Percentiles rank a stretch among this genome's conserved stretches.
phyloP scores from a whole-genome alignment of 2,329 filamentous ascomycete genomes.

The Lachnellula arida region DNA sequence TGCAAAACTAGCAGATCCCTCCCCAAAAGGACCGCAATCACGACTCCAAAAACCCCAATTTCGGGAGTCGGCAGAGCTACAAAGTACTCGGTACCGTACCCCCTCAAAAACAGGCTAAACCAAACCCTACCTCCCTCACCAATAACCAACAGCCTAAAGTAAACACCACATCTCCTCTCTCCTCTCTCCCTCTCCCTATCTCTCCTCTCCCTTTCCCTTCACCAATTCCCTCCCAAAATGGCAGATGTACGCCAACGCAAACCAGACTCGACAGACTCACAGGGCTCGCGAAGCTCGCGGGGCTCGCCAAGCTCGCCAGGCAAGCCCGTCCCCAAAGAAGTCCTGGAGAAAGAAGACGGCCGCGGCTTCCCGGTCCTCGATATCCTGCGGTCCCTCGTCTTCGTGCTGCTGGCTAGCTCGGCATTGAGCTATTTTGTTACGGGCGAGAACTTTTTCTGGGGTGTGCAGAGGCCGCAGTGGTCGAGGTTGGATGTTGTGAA shows the following conservation, averaged over 20 bases:
- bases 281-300: no score
- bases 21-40: no score
- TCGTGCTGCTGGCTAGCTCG: conserved; percentile 22
- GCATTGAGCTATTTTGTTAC: conserved; percentile 30
- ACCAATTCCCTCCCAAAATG: not conserved
- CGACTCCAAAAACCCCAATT: no score
- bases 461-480: conserved; percentile 25
- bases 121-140: not conserved
- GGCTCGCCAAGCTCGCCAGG: no score
- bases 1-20: no score
- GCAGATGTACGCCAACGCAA: conserved; percentile 6
- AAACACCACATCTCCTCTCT: not conserved
- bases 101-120: no score
- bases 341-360: conserved; percentile 26
- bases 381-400: conserved; percentile 24
- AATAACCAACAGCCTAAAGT: not conserved
- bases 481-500: conserved; percentile 19
- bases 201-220: not conserved
- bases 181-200: no score
- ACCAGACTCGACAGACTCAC: no score
- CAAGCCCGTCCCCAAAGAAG: conserved; percentile 1
- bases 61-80: no score
- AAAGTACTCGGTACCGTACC: no score
- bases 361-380: conserved; percentile 24
- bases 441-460: conserved; percentile 27